These are phyloP conservation scores for Elongisporangium anandrum DNA, from an alignment of 352 stramenopile species.

Conservation along the genomic window DNA sequence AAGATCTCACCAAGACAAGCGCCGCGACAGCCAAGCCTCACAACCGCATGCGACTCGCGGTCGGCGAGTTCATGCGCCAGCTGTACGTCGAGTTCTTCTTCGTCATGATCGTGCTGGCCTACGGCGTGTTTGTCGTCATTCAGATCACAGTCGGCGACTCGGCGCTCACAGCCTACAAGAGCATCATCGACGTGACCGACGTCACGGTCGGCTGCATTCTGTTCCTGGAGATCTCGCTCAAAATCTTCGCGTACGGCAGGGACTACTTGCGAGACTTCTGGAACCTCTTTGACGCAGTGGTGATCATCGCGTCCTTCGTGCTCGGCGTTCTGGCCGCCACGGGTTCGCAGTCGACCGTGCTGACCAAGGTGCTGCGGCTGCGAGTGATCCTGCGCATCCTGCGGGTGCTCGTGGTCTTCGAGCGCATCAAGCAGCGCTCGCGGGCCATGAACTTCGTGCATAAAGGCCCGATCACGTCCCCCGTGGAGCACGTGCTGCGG, in stretches of 20 bases:
- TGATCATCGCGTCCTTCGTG: constrained; percentile 77
- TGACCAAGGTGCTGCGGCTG: constrained; percentile 71
- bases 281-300: constrained; percentile 76
- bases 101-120: constrained; percentile 82
- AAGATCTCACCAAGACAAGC: constrained; percentile 3
- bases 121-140: constrained; percentile 79
- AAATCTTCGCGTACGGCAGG: constrained; percentile 73
- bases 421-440: constrained; percentile 79
- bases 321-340: constrained; percentile 61
- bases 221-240: constrained; percentile 74
- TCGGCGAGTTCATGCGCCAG: constrained; percentile 81
- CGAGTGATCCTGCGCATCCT: constrained; percentile 77
- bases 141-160: constrained; percentile 75
- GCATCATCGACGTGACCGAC: constrained; percentile 71
- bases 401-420: constrained; percentile 83
- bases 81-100: constrained; percentile 87
- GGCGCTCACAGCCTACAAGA: constrained; percentile 50
- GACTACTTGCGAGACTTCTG: constrained; percentile 64
- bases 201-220: constrained; percentile 82
- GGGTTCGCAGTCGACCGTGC: constrained; percentile 43
- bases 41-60: constrained; percentile 37
- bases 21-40: not conserved
- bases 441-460: constrained; percentile 72
- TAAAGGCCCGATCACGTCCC: constrained; percentile 65
- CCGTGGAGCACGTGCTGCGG: constrained; percentile 72